Base-by-base conservation (phyloP, 768 basidiomycete genomes). In the Chiua virens region DNA sequence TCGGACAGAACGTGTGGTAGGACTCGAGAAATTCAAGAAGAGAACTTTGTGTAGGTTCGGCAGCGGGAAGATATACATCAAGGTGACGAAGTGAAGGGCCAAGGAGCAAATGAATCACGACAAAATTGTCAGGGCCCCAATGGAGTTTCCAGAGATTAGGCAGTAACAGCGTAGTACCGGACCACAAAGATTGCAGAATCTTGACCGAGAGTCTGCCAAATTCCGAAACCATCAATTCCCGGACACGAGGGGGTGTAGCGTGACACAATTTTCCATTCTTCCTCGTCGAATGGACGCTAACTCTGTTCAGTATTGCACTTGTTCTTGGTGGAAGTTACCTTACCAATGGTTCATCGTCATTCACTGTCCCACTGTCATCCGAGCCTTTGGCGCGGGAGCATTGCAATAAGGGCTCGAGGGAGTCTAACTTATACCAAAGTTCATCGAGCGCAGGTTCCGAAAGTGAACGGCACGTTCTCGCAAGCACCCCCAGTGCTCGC, bases 401-500 rank as follows among this genome's bases (percentile, higher is more conserved):
- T 30, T 9, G 30, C 6, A 30, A 9, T 3, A 30, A 13, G 7
- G 30, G 30, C 8, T 3, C 5, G 7, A 30, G 30, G 10, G 8
- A 8, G 11, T 9, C 8, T 30, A 30, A 13, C 30, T 9, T 4
- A 30, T 30, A 30, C 30, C 30, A 30, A 13, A 30, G 30, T 30
- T 4, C 30, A 30, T 30, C 11, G 6, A 30, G 11, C 11, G 30
- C 30, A 30, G 30, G 46, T n/a, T 59, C 38, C 27, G 52, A 55
- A 28, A 59, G 34, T 9, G 49, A 36, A n/a, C 44, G 57, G 37
- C 57, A 55, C 14, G 57, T 58, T 37, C 51, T 49, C 32, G 57
- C 51, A 20, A 59, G 53, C n/a, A 20, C 52, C 1, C 45, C 49
- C 20, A 59, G 43, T 7, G 57, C 42, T 18, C 18, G 30, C 15